Base-by-base conservation (phyloP, 2,329 filamentous ascomycete genomes). In the Mycogone perniciosa region DNA sequence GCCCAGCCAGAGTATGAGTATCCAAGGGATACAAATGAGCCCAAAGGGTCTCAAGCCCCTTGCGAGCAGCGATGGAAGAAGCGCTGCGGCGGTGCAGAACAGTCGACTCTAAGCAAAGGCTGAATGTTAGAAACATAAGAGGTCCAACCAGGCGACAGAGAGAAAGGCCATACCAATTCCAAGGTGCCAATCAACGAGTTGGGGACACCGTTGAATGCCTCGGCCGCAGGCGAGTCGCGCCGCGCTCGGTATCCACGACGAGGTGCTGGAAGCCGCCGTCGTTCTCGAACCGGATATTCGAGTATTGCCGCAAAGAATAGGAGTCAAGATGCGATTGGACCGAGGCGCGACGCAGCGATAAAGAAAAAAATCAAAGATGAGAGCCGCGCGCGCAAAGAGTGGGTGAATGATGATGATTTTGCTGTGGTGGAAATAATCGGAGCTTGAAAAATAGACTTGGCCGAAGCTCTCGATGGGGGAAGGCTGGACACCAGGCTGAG, bases 371-470 rank as follows among this genome's bases (percentile, higher is more conserved):
- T 45, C 48, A 40, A 29, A 26, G 26, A 40, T 30, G 33, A 35
- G n/a, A 37, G 35, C 41, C 42, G 34, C 48, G 35, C 26, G 35
- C 29, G 38, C 31, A 51, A 31, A 27, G 48, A 41, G 48, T 51
- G 27, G 44, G 42, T n/a, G 10, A 42, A 43, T 46, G 44, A 40
- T 50, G 43, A 46, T 50, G 43, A 31, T 40, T 6, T 11, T 51
- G 37, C 29, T 31, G 38, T 45, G 31, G 44, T 46, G 26, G 39
- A 43, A 51, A 33, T 46, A 11, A 11, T 39, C 37, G 35, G 48
- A 51, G 48, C 48, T 40, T 46, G 43, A 51, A 51, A 51, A 46
- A 42, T 43, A 46, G 34, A 37, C 37, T 46, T 44, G 44, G 33
- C 44, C 48, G 37, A 46, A 46, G 43, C 44, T 46, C 44, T 33